Conservation (phyloP, 768 basidiomycete genomes). For the Rhodotorula toruloides region DNA sequence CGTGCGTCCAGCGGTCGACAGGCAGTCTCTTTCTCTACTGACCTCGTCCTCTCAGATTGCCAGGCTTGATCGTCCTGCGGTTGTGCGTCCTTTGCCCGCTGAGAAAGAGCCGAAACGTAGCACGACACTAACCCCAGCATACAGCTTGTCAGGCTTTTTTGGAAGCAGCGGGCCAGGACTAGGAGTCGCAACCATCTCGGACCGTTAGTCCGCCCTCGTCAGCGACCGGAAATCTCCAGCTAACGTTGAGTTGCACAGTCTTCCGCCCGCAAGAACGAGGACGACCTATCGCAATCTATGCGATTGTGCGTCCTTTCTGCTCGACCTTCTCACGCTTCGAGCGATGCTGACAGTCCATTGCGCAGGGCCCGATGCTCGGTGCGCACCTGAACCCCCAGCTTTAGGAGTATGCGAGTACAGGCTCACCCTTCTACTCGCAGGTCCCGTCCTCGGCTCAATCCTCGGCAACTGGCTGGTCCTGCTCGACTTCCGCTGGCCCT, state of each 20-base stretch:
- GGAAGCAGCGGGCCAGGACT: slow-evolving; percentile 12
- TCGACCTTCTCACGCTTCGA: background rate
- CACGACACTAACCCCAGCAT: too few relatives aligned
- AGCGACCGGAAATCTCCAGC: background rate
- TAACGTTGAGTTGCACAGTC: background rate
- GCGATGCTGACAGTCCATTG: too few relatives aligned
- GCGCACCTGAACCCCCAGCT: too few relatives aligned
- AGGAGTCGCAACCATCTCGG: slow-evolving; percentile 4
- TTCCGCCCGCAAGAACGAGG: slow-evolving; percentile 11
- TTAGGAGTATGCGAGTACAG: too few relatives aligned
- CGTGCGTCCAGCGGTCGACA: background rate
- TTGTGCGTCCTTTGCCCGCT: background rate
- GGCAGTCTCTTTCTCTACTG: background rate
- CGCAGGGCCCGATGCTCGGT: slow-evolving; percentile 3
- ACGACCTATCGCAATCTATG: slow-evolving; percentile 1
- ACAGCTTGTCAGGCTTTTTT: slow-evolving; percentile 10
- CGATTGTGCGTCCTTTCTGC: background rate
- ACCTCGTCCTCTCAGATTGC: background rate
- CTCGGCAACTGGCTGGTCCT: slow-evolving; percentile 18
- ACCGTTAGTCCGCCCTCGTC: background rate
- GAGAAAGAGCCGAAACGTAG: too few relatives aligned
- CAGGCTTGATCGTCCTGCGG: slow-evolving; percentile 3
- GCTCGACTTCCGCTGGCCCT: slow-evolving; percentile 9
- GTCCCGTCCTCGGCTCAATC: slow-evolving; percentile 1
- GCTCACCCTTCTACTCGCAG: background rate